A percentile compares a stretch with the other conserved stretches of the same genome.
These are phyloP conservation scores for Geotrichum histeridarum DNA, from an alignment of 1,139 yeast species.

Conservation along the genomic window DNA sequence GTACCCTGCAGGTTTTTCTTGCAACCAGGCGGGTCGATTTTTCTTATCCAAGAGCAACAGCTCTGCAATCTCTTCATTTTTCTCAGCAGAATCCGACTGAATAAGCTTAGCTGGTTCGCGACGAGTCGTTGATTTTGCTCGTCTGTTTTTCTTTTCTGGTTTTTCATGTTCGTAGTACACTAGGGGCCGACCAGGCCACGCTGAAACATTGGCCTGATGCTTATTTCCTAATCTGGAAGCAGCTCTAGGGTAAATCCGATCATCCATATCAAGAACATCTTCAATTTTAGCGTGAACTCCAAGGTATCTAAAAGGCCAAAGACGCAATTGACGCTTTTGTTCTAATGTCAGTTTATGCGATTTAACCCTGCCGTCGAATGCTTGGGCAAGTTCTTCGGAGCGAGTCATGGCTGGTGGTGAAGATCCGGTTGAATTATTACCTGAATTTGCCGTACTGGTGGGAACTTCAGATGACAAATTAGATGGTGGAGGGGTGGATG, in stretches of 20 bases:
- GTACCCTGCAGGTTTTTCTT: constrained; percentile 72
- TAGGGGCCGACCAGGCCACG: constrained; percentile 62
- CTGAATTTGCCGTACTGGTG: background rate
- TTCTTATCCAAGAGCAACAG: constrained; percentile 42
- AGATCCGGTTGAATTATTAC: background rate
- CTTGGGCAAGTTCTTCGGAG: constrained; percentile 54
- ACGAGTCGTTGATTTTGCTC: constrained; percentile 20
- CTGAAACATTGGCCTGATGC: constrained; percentile 68
- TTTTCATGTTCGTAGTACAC: constrained; percentile 54
- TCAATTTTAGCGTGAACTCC: constrained; percentile 74
- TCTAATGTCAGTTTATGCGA: constrained; percentile 35
- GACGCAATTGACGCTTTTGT: constrained; percentile 30
- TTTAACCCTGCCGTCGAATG: constrained; percentile 34
- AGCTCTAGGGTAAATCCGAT: constrained; percentile 77
- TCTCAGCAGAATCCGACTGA: background rate
- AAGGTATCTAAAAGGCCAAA: constrained; percentile 75
- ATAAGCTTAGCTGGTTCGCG: constrained; percentile 22
- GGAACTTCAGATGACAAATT: background rate
- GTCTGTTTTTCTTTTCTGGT: constrained; percentile 25
- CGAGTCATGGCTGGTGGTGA: constrained; percentile 41
- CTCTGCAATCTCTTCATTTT: constrained; percentile 36
- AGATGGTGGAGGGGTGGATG: background rate
- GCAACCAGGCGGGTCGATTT: constrained; percentile 70
- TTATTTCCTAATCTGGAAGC: constrained; percentile 71
- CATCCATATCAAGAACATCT: constrained; percentile 75